Percentiles rank a stretch among this genome's conserved stretches.
Evolutionary conservation across 140 eudicot genomes (phyloP).

Genomic region (Stevia rebaudiana): DNA sequence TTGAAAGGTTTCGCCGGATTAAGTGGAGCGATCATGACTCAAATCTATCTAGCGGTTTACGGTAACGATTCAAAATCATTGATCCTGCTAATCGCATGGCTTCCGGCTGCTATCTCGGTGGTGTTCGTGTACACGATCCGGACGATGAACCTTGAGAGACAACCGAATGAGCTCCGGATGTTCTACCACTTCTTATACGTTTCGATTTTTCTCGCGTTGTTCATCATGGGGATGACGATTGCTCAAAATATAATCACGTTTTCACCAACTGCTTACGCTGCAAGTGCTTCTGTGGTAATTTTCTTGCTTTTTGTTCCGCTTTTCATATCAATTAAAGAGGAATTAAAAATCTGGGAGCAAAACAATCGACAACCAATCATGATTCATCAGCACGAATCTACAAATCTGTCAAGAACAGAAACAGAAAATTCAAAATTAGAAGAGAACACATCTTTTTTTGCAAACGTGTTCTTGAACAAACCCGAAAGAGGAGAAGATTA

Average conservation of each 20-base stretch:
- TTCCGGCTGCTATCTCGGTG: conserved; percentile 50
- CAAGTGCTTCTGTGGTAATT: conserved; percentile 41
- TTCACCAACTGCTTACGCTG: conserved; percentile 35
- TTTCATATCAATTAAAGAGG: conserved; percentile 37
- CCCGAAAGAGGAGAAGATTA: conserved; percentile 64
- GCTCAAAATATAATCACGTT: conserved; percentile 36
- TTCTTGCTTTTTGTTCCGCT: conserved; percentile 44
- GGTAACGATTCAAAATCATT: conserved; percentile 46
- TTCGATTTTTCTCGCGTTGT: conserved; percentile 44
- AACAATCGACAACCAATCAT: background rate
- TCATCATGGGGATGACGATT: conserved; percentile 53
- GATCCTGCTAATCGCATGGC: conserved; percentile 47
- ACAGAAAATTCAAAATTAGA: background rate
- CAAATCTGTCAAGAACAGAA: background rate
- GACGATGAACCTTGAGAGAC: conserved; percentile 20
- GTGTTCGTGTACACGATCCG: conserved; percentile 45
- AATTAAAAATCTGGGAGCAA: conserved; percentile 21
- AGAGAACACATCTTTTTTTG: conserved; percentile 25
- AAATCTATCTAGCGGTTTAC: conserved; percentile 42
- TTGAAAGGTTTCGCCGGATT: conserved; percentile 51
- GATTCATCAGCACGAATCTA: background rate
- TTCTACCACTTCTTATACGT: conserved; percentile 45
- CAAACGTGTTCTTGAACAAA: conserved; percentile 38
- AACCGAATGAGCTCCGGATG: conserved; percentile 38
- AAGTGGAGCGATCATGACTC: conserved; percentile 56